These are phyloP conservation scores for Diaporthe longicolla DNA, from an alignment of 2,329 filamentous ascomycete species.

Conservation along the genomic window DNA sequence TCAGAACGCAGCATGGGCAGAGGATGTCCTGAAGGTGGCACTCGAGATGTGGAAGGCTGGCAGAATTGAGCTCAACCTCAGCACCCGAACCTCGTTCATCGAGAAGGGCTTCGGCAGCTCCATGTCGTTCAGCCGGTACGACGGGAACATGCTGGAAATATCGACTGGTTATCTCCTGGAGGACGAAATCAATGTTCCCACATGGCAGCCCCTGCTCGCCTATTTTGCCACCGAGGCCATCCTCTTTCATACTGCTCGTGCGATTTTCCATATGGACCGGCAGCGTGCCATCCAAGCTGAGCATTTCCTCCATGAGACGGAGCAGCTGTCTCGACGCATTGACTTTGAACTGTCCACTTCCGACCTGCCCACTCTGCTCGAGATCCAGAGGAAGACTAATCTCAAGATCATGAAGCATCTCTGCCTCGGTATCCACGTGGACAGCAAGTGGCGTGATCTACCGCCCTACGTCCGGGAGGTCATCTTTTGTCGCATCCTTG, in stretches of 20 bases:
- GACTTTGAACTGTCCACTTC: conserved; percentile 52
- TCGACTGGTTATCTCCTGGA: conserved; percentile 48
- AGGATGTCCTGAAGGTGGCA: conserved; percentile 45
- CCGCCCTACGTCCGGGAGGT: conserved; percentile 50
- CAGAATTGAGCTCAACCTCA: conserved; percentile 46
- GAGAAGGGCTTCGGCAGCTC: conserved; percentile 47
- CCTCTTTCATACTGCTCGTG: conserved; percentile 53
- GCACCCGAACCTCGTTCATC: conserved; percentile 47
- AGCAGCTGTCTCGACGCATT: conserved; percentile 50
- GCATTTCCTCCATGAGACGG: conserved; percentile 50
- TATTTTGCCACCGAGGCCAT: conserved; percentile 50
- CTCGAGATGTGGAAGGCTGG: conserved; percentile 47
- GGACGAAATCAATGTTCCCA: conserved; percentile 45
- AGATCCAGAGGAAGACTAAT: conserved; percentile 50
- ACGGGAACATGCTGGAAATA: conserved; percentile 46
- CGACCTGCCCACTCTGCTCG: conserved; percentile 46
- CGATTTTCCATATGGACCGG: conserved; percentile 48
- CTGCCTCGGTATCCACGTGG: conserved; percentile 51
- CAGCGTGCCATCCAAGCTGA: conserved; percentile 51
- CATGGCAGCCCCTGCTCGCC: conserved; percentile 48
- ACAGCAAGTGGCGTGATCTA: conserved; percentile 51
- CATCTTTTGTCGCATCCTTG: conserved; percentile 51
- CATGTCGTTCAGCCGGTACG: conserved; percentile 47
- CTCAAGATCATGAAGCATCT: conserved; percentile 53
- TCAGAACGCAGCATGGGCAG: conserved; percentile 44